Conservation (phyloP, 2,329 filamentous ascomycete species). For the Cryphonectria radicalis region DNA sequence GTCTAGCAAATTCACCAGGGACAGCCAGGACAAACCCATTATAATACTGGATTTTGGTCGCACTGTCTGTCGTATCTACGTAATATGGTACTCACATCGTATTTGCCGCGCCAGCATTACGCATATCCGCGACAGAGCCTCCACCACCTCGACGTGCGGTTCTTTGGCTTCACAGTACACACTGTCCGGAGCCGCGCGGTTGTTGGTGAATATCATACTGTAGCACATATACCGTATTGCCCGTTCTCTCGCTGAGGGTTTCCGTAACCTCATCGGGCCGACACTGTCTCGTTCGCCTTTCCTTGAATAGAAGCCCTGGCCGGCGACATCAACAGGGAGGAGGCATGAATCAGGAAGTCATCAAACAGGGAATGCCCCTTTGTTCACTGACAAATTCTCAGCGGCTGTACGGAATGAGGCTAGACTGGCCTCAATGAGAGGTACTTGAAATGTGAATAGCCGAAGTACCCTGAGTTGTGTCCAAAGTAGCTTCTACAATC, state of each 20-base stretch:
- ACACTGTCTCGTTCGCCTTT: background rate
- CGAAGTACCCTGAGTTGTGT: background rate
- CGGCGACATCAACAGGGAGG: background rate
- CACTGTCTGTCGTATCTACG: background rate
- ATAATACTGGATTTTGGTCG: background rate
- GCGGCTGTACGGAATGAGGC: background rate
- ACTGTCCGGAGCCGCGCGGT: background rate
- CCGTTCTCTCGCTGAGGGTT: background rate
- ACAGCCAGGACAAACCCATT: background rate
- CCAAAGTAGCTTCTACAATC: background rate
- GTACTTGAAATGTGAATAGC: background rate
- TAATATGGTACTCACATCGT: background rate
- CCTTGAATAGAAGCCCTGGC: background rate
- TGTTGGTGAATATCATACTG: background rate
- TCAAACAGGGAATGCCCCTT: background rate
- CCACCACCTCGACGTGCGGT: background rate
- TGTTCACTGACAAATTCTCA: background rate
- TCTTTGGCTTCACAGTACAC: background rate
- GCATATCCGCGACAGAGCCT: background rate
- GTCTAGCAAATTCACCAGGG: background rate
- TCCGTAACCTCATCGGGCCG: background rate
- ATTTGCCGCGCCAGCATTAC: conserved; percentile 2
- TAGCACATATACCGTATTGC: background rate
- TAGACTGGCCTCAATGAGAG: background rate
- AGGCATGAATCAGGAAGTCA: background rate